Conservation (phyloP, 2,329 filamentous ascomycete genomes). For the Aspergillus awamori region DNA sequence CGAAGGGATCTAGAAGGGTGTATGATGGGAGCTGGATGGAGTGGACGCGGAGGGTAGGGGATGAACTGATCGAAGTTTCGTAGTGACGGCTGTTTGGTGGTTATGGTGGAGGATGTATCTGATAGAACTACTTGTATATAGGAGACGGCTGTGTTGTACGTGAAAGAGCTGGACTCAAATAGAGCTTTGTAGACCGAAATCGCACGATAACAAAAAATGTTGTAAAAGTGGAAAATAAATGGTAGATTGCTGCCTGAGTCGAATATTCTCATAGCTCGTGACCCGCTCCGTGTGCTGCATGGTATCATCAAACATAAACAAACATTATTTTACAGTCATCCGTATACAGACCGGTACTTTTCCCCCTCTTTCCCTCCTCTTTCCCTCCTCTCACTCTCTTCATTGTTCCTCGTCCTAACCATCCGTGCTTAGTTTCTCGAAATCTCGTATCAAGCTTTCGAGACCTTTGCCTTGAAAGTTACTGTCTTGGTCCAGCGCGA, state of each 20-base stretch:
- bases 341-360: neutral
- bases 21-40: constrained; percentile 40
- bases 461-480: neutral
- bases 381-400: neutral
- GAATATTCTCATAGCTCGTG: constrained; percentile 9
- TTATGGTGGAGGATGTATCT: neutral
- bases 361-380: neutral
- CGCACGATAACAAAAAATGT: no score
- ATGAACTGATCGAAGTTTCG: constrained; percentile 12
- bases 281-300: neutral
- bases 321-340: constrained; percentile 1
- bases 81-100: neutral
- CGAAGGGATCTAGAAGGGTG: constrained; percentile 22
- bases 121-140: neutral
- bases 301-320: neutral
- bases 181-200: neutral
- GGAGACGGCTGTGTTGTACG: no score
- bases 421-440: neutral
- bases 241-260: neutral
- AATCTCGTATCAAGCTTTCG: constrained; percentile 6
- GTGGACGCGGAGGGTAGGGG: constrained; percentile 27
- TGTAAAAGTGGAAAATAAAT: neutral
- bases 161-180: no score
- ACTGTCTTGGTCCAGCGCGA: neutral
- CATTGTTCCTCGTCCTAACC: neutral